Evolutionary conservation across 352 stramenopile genomes (phyloP).

Genomic region (Globisporangium okanoganense): DNA sequence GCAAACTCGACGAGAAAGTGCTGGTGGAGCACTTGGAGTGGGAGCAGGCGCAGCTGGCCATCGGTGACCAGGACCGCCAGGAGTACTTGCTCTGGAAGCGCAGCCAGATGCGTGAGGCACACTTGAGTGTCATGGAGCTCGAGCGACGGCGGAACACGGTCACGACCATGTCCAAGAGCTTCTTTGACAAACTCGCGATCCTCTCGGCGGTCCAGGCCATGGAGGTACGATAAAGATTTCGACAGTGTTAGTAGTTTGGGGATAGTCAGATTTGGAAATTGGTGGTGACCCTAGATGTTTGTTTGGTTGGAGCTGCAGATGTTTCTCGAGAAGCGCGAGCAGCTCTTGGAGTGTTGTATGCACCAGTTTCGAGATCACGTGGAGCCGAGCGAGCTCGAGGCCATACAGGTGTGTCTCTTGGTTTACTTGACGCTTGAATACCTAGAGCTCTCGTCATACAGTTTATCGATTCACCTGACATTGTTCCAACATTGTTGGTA

Average conservation of each 20-base stretch:
- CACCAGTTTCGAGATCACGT: conserved; percentile 20
- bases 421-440: too few species aligned
- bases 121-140: conserved; percentile 26
- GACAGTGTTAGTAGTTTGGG: neutral
- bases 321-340: conserved; percentile 27
- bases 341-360: conserved; percentile 24
- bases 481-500: neutral
- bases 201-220: conserved; percentile 30
- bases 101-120: conserved; percentile 20
- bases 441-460: neutral
- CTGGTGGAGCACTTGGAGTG: conserved; percentile 33
- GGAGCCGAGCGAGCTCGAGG: conserved; percentile 15
- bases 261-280: neutral
- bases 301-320: conserved; percentile 5
- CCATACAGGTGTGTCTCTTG: conserved; percentile 15
- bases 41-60: conserved; percentile 27
- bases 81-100: conserved; percentile 8
- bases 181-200: conserved; percentile 41
- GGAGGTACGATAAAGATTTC: conserved; percentile 14
- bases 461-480: neutral
- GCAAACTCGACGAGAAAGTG: conserved; percentile 23
- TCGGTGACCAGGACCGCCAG: conserved; percentile 14
- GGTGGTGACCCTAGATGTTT: neutral
- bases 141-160: conserved; percentile 24
- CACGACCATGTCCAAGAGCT: conserved; percentile 27